Conservation (phyloP, 805 yeast genomes). For the Candida nanaspora region DNA sequence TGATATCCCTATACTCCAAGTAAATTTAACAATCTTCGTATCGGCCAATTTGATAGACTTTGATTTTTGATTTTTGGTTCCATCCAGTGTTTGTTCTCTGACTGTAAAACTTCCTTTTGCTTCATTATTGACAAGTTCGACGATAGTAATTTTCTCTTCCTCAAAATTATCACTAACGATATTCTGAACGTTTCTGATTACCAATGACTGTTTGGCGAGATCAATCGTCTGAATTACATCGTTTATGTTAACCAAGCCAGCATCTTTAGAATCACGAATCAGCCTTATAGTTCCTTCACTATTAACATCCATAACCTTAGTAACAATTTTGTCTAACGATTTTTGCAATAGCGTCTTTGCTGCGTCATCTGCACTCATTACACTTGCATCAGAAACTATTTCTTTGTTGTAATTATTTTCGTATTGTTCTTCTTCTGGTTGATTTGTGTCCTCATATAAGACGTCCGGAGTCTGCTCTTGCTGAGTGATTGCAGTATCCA, state of each 20-base stretch:
- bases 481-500: too few species aligned
- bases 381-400: too few species aligned
- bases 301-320: constrained; percentile 10
- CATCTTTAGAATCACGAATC: constrained; percentile 9
- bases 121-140: constrained; percentile 17
- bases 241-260: constrained; percentile 7
- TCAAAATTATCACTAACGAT: too few species aligned
- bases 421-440: too few species aligned
- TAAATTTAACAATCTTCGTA: constrained; percentile 40
- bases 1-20: constrained; percentile 50
- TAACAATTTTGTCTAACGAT: too few species aligned
- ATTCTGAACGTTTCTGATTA: neutral
- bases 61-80: neutral
- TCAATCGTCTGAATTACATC: constrained; percentile 11
- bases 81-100: constrained; percentile 2
- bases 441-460: too few species aligned
- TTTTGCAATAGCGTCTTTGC: too few species aligned
- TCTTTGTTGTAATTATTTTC: too few species aligned
- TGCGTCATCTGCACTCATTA: too few species aligned
- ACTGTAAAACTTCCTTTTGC: constrained; percentile 15
- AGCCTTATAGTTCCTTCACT: constrained; percentile 13
- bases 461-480: too few species aligned
- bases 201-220: constrained; percentile 17
- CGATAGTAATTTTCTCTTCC: constrained; percentile 10
- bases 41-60: constrained; percentile 13